These are phyloP conservation scores for Chlamydomonas incerta DNA, from an alignment of 139 green algal species.

Conservation along the genomic window DNA sequence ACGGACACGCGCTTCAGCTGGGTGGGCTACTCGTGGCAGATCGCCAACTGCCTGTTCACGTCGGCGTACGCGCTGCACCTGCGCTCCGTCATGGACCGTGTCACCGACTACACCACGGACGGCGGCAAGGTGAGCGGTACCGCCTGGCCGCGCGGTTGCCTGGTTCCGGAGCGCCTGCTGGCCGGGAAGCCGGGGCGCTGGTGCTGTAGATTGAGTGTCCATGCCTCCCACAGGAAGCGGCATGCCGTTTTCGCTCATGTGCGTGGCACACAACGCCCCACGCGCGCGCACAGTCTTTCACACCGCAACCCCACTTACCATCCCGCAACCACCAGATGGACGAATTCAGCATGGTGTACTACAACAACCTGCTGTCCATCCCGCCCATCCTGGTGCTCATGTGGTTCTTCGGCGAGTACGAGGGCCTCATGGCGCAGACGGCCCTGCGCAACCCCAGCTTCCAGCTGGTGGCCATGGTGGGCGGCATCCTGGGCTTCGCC, in stretches of 20 bases:
- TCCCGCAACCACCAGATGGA: conserved; percentile 37
- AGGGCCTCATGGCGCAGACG: conserved; percentile 50
- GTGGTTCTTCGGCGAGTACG: conserved; percentile 65
- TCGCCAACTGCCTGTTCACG: conserved; percentile 88
- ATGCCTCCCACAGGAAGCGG: no score
- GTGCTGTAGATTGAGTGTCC: no score
- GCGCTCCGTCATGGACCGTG: conserved; percentile 85
- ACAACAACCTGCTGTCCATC: conserved; percentile 94
- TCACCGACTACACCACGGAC: conserved; percentile 45
- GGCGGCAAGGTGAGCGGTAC: conserved; percentile 44
- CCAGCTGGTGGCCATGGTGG: conserved; percentile 41
- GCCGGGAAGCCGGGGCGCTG: no score
- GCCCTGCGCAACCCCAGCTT: conserved; percentile 62
- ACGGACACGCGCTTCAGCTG: conserved; percentile 87
- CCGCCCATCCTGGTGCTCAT: conserved; percentile 78
- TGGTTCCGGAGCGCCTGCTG: no score
- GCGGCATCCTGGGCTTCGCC: conserved; percentile 51
- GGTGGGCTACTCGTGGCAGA: conserved; percentile 61
- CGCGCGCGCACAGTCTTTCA: no score
- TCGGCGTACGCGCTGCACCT: conserved; percentile 84
- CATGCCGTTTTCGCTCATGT: no score
- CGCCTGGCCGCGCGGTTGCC: no score
- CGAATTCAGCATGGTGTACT: conserved; percentile 69
- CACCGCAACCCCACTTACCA: no score
- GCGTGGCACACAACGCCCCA: no score